phyloP scores from a whole-genome alignment of 495 filamentous ascomycete species.

The Penicillium odoratum region DNA sequence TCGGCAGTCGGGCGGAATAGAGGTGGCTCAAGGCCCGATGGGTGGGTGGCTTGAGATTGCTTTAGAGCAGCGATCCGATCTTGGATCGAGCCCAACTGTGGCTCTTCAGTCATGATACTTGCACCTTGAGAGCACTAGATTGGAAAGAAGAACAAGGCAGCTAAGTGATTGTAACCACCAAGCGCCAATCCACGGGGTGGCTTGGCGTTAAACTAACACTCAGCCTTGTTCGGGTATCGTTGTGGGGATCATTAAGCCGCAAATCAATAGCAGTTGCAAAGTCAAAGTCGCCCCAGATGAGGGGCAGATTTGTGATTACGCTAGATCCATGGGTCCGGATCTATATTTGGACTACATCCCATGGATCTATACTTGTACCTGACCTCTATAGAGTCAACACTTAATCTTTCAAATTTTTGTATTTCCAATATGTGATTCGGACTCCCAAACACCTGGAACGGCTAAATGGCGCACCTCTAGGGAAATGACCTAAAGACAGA shows the following conservation, averaged over 20 bases:
- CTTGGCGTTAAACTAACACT: slow-evolving; percentile 1
- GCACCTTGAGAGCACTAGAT: not conserved
- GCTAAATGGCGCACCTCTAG: slow-evolving; percentile 20
- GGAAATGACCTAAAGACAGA: slow-evolving; percentile 21
- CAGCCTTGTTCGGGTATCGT: not conserved
- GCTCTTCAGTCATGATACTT: slow-evolving; percentile 35
- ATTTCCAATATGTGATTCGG: slow-evolving; percentile 20
- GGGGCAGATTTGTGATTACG: slow-evolving; percentile 1
- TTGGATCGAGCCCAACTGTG: slow-evolving; percentile 53
- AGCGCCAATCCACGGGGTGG: not conserved
- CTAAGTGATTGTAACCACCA: not conserved
- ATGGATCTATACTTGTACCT: not conserved
- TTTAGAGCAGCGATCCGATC: slow-evolving; percentile 61
- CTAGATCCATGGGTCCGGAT: slow-evolving; percentile 4
- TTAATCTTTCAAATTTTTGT: slow-evolving; percentile 3
- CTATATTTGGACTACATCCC: slow-evolving; percentile 7
- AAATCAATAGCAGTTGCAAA: not conserved
- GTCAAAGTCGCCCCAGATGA: not conserved
- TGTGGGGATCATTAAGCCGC: not conserved
- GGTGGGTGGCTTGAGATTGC: slow-evolving; percentile 52
- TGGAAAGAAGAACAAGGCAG: not conserved
- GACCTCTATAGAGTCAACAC: not conserved
- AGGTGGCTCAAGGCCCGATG: slow-evolving; percentile 22
- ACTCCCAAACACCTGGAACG: slow-evolving; percentile 30
- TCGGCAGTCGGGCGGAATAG: slow-evolving; percentile 36